Evolutionary conservation across 164 flowering plant genomes (phyloP).

Genomic region (Nymphaea thermarum): DNA sequence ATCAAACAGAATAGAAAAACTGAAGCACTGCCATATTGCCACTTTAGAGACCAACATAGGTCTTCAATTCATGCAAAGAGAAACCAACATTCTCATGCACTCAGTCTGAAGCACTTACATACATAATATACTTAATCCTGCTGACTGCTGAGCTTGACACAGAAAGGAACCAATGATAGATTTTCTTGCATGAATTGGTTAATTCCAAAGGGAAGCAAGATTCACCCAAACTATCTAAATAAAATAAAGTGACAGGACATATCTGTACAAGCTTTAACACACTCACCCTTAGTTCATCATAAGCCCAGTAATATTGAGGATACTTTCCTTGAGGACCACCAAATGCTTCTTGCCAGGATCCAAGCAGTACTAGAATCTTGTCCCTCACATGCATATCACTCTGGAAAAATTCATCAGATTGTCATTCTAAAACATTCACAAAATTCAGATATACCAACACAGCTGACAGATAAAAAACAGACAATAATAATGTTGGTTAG

Average conservation of each 20-base stretch:
- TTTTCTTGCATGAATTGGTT: neutral
- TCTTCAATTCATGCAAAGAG: no score
- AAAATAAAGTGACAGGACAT: neutral
- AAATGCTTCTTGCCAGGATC: slow-evolving; percentile 97
- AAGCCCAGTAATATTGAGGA: slow-evolving; percentile 88
- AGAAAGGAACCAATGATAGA: neutral
- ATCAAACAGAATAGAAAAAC: no score
- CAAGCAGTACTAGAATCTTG: slow-evolving; percentile 63
- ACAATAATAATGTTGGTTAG: neutral
- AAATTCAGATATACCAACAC: neutral
- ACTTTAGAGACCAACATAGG: no score
- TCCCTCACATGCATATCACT: slow-evolving; percentile 79
- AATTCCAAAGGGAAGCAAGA: no score
- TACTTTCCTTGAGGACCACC: slow-evolving; percentile 87
- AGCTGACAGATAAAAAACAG: neutral
- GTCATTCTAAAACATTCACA: neutral
- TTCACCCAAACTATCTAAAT: neutral
- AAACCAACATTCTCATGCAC: no score
- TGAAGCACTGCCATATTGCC: no score
- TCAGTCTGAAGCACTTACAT: no score
- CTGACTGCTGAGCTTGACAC: neutral
- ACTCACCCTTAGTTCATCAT: slow-evolving; percentile 76
- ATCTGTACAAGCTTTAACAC: neutral
- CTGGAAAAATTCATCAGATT: slow-evolving; percentile 29
- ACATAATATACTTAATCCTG: no score